Evolutionary conservation across 768 basidiomycete species (phyloP).

Genomic region (Tephrocybe sp.): DNA sequence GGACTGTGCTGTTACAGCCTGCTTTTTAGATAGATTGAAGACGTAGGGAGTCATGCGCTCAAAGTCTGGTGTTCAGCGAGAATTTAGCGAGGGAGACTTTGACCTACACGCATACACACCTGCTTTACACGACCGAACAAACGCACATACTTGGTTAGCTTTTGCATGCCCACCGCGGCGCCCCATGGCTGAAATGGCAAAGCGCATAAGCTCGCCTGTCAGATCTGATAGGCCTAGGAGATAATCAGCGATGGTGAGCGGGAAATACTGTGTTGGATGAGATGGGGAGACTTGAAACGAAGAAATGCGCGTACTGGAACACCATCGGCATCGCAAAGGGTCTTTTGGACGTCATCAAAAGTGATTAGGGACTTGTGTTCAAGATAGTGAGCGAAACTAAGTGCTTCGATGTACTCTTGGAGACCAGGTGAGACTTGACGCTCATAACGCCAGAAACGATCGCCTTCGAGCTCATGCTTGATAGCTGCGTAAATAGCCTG

Average conservation of each 20-base stretch:
- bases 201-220: conserved; percentile 96
- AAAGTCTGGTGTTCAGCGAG: conserved; percentile 51
- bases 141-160: conserved; percentile 61
- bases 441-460: conserved; percentile 77
- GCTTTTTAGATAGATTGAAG: conserved; percentile 81
- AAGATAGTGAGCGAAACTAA: conserved; percentile 86
- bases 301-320: conserved; percentile 49
- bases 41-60: conserved; percentile 72
- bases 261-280: conserved; percentile 58
- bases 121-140: conserved; percentile 74
- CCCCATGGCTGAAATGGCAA: conserved; percentile 81
- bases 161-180: conserved; percentile 61
- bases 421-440: conserved; percentile 75
- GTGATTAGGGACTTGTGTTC: conserved; percentile 66
- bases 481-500: conserved; percentile 61
- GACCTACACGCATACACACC: conserved; percentile 34
- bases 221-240: conserved; percentile 91
- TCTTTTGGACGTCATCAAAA: conserved; percentile 61
- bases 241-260: conserved; percentile 79
- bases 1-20: conserved; percentile 80
- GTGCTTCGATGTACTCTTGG: conserved; percentile 95
- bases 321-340: conserved; percentile 60
- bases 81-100: not conserved
- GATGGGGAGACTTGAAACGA: not conserved
- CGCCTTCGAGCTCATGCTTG: conserved; percentile 57